Percentiles rank a stretch among this genome's conserved stretches.
These are phyloP conservation scores for Phaeotremella fagi DNA, from an alignment of 768 basidiomycete species.

Conservation along the genomic window DNA sequence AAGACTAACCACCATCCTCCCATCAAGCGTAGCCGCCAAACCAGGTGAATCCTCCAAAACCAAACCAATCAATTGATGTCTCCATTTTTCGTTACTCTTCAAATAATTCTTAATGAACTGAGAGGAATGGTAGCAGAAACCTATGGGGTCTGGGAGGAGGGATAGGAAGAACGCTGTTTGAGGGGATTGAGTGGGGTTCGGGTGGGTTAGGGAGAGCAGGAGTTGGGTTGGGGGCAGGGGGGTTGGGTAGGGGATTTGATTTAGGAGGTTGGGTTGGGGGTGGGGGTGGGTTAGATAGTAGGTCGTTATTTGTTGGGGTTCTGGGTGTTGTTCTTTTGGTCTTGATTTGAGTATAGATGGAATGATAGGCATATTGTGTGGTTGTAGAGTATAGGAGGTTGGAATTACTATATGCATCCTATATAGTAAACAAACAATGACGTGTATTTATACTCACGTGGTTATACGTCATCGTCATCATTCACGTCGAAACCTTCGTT, in stretches of 20 bases:
- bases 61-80: constrained; percentile 26
- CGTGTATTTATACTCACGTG: too few species aligned
- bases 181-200: constrained; percentile 1
- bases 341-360: constrained; percentile 1
- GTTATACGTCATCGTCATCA: neutral
- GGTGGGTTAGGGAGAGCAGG: constrained; percentile 20
- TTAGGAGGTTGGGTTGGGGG: neutral
- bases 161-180: constrained; percentile 29
- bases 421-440: neutral
- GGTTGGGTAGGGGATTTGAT: constrained; percentile 1
- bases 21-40: constrained; percentile 30
- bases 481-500: too few species aligned
- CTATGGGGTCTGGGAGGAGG: constrained; percentile 34
- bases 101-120: constrained; percentile 16
- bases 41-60: constrained; percentile 29
- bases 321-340: neutral
- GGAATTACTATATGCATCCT: too few species aligned
- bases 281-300: constrained; percentile 2
- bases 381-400: too few species aligned
- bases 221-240: too few species aligned
- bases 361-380: constrained; percentile 12
- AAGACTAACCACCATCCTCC: constrained; percentile 25
- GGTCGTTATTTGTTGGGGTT: constrained; percentile 2
- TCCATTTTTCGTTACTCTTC: constrained; percentile 9
- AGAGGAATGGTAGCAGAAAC: constrained; percentile 25